Evolutionary conservation across 306 rosid species (phyloP), one percentile per base, ranked within the genome.

Genomic region (Acacia acuminata): DNA sequence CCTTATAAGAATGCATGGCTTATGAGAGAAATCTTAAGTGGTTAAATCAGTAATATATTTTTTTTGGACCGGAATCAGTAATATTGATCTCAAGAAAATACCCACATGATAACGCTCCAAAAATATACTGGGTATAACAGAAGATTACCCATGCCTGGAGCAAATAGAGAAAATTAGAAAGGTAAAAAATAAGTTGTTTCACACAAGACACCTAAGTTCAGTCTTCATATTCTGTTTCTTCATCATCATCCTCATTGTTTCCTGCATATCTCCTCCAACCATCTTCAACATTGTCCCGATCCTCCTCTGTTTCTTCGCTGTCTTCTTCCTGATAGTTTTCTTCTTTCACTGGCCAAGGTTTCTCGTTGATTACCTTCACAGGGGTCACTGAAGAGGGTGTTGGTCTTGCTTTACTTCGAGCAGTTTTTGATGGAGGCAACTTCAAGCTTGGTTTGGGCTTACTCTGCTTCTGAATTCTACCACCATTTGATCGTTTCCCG

Each of bases 261-360:
- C 89, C 92, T 1, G 89, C 88, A 32, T 83, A 92, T 30, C 32
- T 30, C 84, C 97, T 91, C 99, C 98, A 94, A 67, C 98, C 97
- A 53, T 94, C 97, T 84, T 96, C 97, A 68, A 89, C 91, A 63
- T 93, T 93, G 83, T 96, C 97, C 3, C 97, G 94, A 82, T 96
- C 98, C 86, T 96, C 98, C 82, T 96, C 99, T 0, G 99, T 96
- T 87, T 96, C 99, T 91, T 96, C 99, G n/a, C 98, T 96, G 70
- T 96, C 99, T 84, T 93, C 97, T 61, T 89, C 94, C 79, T 94
- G 94, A 1, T 70, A 92, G 30, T 80, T 80, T 76, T 93, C 98
- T 36, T 90, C 97, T 85, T 92, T 92, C 77, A 83, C 88, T 0
- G 94, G 88, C 99, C 99, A 96, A 42, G 94, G 83, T 60, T 90